Percentiles rank a stretch among this genome's conserved stretches.
Evolutionary conservation across 2,329 filamentous ascomycete species (phyloP).

Genomic region (Botrytis byssoidea): DNA sequence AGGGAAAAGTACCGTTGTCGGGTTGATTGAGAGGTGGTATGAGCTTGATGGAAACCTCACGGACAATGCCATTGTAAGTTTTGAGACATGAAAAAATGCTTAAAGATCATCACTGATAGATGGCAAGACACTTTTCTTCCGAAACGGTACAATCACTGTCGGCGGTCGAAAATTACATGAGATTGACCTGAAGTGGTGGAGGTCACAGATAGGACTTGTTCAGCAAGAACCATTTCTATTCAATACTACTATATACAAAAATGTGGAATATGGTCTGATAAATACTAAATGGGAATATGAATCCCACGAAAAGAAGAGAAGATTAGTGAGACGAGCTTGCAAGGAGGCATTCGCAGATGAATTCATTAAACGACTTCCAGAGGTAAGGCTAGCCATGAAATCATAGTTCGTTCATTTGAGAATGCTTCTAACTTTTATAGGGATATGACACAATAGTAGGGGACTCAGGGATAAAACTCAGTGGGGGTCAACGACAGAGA

Average conservation of each 20-base stretch:
- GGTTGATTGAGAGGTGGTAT: constrained; percentile 71
- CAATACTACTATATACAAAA: constrained; percentile 46
- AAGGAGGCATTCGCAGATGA: constrained; percentile 56
- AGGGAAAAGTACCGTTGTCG: constrained; percentile 73
- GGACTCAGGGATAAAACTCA: constrained; percentile 72
- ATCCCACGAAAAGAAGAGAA: constrained; percentile 23
- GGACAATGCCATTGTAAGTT: constrained; percentile 32
- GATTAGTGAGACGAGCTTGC: constrained; percentile 45
- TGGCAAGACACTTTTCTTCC: constrained; percentile 30
- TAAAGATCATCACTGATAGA: background rate
- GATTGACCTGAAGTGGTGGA: constrained; percentile 40
- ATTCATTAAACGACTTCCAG: constrained; percentile 52
- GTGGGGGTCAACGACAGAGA: constrained; percentile 77
- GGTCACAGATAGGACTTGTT: constrained; percentile 51
- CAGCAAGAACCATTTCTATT: constrained; percentile 55
- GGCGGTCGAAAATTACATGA: constrained; percentile 27
- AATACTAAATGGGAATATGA: constrained; percentile 28
- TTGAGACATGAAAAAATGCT: background rate
- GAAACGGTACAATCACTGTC: constrained; percentile 28
- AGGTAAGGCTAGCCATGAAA: constrained; percentile 35
- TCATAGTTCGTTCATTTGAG: background rate
- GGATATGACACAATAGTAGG: constrained; percentile 73
- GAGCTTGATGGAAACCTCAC: constrained; percentile 48
- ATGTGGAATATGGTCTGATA: constrained; percentile 30
- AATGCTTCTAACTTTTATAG: background rate